phyloP scores from a whole-genome alignment of 805 yeast species.

The Grigorovia yakushimaensis region DNA sequence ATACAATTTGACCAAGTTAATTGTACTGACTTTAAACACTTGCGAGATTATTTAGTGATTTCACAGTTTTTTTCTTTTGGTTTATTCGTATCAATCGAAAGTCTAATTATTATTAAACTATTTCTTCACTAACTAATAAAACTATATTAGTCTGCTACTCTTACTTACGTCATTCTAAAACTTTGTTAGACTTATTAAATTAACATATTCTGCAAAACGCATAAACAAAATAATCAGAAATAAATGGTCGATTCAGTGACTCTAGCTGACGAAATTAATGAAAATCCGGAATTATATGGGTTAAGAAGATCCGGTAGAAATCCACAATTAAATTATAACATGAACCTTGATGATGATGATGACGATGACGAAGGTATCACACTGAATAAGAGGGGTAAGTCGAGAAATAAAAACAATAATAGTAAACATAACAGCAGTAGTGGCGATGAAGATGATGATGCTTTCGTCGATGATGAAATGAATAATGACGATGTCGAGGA shows the following conservation, averaged over 20 bases:
- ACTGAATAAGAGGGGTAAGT: conserved; percentile 1
- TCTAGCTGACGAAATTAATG: neutral
- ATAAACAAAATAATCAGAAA: neutral
- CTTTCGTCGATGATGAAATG: conserved; percentile 22
- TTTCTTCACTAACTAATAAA: too few species aligned
- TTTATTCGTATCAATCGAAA: too few species aligned
- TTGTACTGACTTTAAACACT: too few species aligned
- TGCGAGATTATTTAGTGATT: too few species aligned
- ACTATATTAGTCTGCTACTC: too few species aligned
- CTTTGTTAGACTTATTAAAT: too few species aligned
- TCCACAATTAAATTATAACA: conserved; percentile 21
- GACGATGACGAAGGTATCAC: conserved; percentile 24
- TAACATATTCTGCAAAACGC: too few species aligned
- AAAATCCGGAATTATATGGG: conserved; percentile 77
- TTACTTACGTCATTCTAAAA: too few species aligned
- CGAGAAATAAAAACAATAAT: conserved; percentile 12
- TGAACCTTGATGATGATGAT: conserved; percentile 20
- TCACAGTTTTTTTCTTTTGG: too few species aligned
- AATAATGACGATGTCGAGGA: conserved; percentile 26
- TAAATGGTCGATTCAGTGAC: neutral
- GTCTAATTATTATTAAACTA: too few species aligned
- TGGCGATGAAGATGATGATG: conserved; percentile 22
- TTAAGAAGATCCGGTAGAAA: conserved; percentile 62
- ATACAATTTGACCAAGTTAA: too few species aligned
- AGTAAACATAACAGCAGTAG: conserved; percentile 19